Evolutionary conservation across 768 basidiomycete species (phyloP), one percentile per base, ranked within the genome.

Genomic region (Naganishia kalamii): DNA sequence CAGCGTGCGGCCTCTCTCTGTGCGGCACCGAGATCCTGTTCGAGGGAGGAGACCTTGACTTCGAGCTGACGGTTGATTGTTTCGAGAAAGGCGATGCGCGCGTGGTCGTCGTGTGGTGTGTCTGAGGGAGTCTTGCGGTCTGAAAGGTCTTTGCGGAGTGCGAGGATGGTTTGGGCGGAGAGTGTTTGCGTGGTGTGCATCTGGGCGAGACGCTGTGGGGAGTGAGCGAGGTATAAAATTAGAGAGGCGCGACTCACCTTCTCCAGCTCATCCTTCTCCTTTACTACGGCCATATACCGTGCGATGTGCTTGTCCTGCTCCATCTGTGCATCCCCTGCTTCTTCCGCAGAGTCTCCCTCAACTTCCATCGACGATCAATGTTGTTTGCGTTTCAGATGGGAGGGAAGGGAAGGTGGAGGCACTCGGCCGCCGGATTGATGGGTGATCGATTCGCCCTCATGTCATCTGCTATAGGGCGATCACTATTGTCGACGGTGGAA

Each of bases 191-290:
- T 47, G 57, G 35, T 48, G 33, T 48, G 41, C 49, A 54, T 48
- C 27, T 61, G 43, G 3, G 48, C 29, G 23, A 60, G 46, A 10
- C 47, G 30, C 46, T 62, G 32, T n/a, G 35, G 23, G 13, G 17
- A 32, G 15, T 37, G 30, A 43, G 50, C 13, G 5, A 17, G 15
- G 17, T 37, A 4, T 6, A 30, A 8, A 1, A 11, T 12, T 4
- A 17, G 25, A 11, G 5, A 15, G 35, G 43, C 11, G 21, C 21
- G 21, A 62, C 71, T 51, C 51, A 77, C 75, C 70, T 75, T 77
- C 50, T 77, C 75, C 40, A 77, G 65, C 27, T 69, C 72, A 57
- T 77, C 75, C 43, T 71, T 70, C 67, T 72, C 72, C 52, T 69
- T 68, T 8, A 69, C 69, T 23, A 77, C 46, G 17, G 74, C 75